phyloP scores from a whole-genome alignment of 352 stramenopile species.

The Phytopythium kandeliae region DNA sequence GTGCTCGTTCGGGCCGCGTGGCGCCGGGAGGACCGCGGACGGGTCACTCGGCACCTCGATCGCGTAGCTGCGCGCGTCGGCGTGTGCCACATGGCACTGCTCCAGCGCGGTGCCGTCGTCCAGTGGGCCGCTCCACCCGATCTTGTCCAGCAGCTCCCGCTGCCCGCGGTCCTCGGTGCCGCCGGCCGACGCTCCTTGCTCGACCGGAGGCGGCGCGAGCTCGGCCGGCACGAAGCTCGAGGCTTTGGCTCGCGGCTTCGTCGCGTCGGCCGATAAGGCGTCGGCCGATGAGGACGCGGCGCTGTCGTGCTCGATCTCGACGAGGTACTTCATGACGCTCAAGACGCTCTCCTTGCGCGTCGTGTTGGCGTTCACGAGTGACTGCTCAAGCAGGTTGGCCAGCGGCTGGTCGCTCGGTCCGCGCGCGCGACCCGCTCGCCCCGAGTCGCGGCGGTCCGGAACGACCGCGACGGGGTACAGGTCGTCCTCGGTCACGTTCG shows the following conservation, averaged over 20 bases:
- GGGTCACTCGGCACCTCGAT: slow-evolving; percentile 29
- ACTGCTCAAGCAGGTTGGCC: slow-evolving; percentile 22
- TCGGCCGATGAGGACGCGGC: no score
- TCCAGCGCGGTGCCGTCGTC: slow-evolving; percentile 16
- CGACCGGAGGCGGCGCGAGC: background rate
- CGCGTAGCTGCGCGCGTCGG: slow-evolving; percentile 35
- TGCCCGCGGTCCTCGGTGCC: background rate
- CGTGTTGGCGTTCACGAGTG: slow-evolving; percentile 18
- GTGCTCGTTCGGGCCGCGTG: slow-evolving; percentile 36
- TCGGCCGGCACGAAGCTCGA: slow-evolving; percentile 4
- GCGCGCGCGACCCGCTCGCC: background rate
- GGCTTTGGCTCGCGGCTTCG: no score
- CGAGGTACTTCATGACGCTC: slow-evolving; percentile 41
- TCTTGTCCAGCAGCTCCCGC: slow-evolving; percentile 1
- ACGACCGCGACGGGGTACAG: slow-evolving; percentile 23
- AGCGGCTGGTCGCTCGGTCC: slow-evolving; percentile 11
- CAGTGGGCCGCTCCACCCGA: slow-evolving; percentile 1
- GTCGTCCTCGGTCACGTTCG: slow-evolving; percentile 29
- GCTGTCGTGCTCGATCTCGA: slow-evolving; percentile 23
- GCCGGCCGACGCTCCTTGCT: background rate
- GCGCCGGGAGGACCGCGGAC: slow-evolving; percentile 17
- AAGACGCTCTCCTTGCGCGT: slow-evolving; percentile 22
- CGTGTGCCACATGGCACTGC: slow-evolving; percentile 41
- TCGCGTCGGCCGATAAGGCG: no score
- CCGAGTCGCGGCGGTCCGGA: slow-evolving; percentile 5